Conservation (phyloP, 2,329 filamentous ascomycete species). For the Colletotrichum tofieldiae region DNA sequence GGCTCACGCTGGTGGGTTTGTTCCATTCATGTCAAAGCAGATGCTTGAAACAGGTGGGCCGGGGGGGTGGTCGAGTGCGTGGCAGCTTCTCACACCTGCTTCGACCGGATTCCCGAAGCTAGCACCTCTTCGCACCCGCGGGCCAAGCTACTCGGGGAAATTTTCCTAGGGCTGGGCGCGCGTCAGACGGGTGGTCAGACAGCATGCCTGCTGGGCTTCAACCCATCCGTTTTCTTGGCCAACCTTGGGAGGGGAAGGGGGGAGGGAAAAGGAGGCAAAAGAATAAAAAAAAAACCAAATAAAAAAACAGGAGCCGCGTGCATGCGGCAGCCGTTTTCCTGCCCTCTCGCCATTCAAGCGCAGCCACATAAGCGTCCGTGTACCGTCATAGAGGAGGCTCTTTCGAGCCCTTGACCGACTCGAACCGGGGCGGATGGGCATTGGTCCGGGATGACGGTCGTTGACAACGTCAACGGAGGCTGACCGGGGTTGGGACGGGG, state of each 20-base stretch:
- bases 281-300: not conserved
- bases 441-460: slow-evolving; percentile 26
- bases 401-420: not conserved
- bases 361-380: slow-evolving; percentile 3
- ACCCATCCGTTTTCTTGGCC: slow-evolving; percentile 8
- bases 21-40: slow-evolving; percentile 42
- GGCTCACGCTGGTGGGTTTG: slow-evolving; percentile 19
- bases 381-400: slow-evolving; percentile 25
- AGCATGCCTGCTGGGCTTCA: slow-evolving; percentile 24
- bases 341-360: not conserved
- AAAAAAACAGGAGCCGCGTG: not conserved
- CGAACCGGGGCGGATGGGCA: not conserved
- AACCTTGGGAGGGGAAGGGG: not conserved
- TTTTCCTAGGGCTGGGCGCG: slow-evolving; percentile 33
- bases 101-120: slow-evolving; percentile 29
- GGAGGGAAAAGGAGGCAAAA: not conserved
- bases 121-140: slow-evolving; percentile 4
- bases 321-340: slow-evolving; percentile 18
- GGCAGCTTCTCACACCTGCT: slow-evolving; percentile 32
- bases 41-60: slow-evolving; percentile 42
- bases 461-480: slow-evolving; percentile 4
- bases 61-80: slow-evolving; percentile 29
- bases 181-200: slow-evolving; percentile 39
- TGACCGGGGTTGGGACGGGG: slow-evolving; percentile 18
- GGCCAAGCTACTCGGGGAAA: slow-evolving; percentile 10